A percentile compares a stretch with the other conserved stretches of the same genome.
These are phyloP conservation scores for Epicoccum sorghinum DNA, from an alignment of 2,329 filamentous ascomycete species.

Conservation along the genomic window DNA sequence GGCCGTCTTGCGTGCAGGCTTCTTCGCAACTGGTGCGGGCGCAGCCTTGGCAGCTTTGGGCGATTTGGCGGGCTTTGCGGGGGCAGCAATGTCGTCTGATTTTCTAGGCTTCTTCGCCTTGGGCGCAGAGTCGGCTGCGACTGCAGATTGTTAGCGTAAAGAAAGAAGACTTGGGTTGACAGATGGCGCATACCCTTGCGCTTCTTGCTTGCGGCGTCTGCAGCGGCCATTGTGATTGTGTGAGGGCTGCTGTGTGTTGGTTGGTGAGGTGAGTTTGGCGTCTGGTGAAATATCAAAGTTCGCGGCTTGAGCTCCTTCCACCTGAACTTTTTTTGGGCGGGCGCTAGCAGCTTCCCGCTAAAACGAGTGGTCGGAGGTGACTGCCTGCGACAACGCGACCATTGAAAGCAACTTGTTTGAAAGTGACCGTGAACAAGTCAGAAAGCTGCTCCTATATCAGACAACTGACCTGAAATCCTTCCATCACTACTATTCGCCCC, in stretches of 20 bases:
- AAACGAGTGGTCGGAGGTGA: slow-evolving; percentile 11
- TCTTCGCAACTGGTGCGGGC: slow-evolving; percentile 28
- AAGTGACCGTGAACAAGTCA: neutral
- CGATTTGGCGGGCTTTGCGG: slow-evolving; percentile 24
- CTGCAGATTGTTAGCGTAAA: slow-evolving; percentile 27
- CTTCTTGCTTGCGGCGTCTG: slow-evolving; percentile 60
- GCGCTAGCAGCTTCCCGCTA: slow-evolving; percentile 32
- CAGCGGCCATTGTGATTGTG: slow-evolving; percentile 57
- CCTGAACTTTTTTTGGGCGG: slow-evolving; percentile 38
- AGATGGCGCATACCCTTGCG: slow-evolving; percentile 54
- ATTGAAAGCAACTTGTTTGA: neutral
- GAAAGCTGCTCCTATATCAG: no score
- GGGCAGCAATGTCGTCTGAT: slow-evolving; percentile 34
- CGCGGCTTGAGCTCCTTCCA: slow-evolving; percentile 32
- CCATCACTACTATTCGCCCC: no score
- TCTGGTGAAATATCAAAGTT: slow-evolving; percentile 40
- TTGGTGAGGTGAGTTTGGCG: slow-evolving; percentile 6
- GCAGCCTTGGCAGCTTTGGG: slow-evolving; percentile 31
- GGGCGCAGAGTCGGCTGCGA: slow-evolving; percentile 41
- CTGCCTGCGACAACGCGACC: slow-evolving; percentile 5
- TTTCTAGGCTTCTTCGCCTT: slow-evolving; percentile 50
- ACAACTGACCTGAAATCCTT: no score
- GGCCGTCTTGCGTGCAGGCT: slow-evolving; percentile 44
- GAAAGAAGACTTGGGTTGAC: neutral
- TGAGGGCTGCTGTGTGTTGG: slow-evolving; percentile 19